Evolutionary conservation across 805 yeast species (phyloP), one percentile per base, ranked within the genome.

Genomic region (Tetrapisispora taiwanensis): DNA sequence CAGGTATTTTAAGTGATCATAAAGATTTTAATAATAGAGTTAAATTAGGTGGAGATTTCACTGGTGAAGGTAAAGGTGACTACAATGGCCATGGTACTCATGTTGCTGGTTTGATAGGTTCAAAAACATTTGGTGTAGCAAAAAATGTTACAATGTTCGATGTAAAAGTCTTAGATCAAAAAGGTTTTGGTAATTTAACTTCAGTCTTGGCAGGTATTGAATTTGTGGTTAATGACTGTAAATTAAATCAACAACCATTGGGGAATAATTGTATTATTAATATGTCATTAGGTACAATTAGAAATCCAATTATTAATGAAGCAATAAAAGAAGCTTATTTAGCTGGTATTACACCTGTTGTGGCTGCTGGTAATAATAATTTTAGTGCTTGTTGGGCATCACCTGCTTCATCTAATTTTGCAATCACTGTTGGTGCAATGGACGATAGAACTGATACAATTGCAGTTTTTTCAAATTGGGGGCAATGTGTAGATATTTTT

Each of bases 391-490:
- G 97, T 56, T 62, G 70, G 48, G 75, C 81, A n/a, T 84, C 94
- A 42, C 97, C 97, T 0, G 95, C 95, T 0, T 81, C 92, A 27
- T 81, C 94, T 1, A 66, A 66, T 1, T 67, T 67, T 42, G 89
- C 86, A 0, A 75, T 86, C 3, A 79, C 95, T 0, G 94, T 89
- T 6, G 97, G 96, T 0, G 95, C 96, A 3, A 78, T 88, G 43
- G 90, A 88, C 56, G 95, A 85, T 57, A 58, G 73, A 20, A 72
- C 72, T 6, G 95, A 86, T 53, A 54, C 70, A 2, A 70, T 88
- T 32, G 94, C 97, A 0, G 57, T 73, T 10, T 89, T 90, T 54
- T 76, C 92, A n/a, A 89, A 90, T 58, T 86, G 89, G 90, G 97
- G 97, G 0, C 68, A 71, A 15, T 90, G 97, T 62, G 94, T 89